Conservation (phyloP, 306 rosid species). For the Parietaria judaica region DNA sequence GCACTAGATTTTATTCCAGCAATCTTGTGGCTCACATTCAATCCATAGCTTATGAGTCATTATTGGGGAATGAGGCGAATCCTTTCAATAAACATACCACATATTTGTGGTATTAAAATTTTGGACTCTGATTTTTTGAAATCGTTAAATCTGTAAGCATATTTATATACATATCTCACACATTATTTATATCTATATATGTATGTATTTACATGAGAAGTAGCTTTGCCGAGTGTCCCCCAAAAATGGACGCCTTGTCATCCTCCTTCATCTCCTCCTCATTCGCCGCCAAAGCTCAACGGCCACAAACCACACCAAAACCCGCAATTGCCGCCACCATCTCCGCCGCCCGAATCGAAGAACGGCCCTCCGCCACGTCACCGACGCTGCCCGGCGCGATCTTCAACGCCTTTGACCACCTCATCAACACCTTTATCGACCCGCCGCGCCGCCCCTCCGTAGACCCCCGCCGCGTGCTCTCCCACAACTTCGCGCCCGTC, state of each 20-base stretch:
- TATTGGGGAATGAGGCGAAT: too few species aligned
- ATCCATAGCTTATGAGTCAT: too few species aligned
- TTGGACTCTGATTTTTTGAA: too few species aligned
- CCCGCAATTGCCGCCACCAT: constrained; percentile 24
- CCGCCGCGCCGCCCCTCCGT: constrained; percentile 57
- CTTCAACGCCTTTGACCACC: constrained; percentile 51
- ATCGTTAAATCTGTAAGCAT: too few species aligned
- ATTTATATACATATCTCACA: too few species aligned
- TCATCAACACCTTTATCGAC: constrained; percentile 73
- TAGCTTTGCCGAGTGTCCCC: too few species aligned
- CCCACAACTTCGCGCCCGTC: constrained; percentile 69
- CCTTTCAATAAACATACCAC: too few species aligned
- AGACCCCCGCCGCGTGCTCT: constrained; percentile 50
- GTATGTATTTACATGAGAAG: too few species aligned
- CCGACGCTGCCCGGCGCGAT: constrained; percentile 22
- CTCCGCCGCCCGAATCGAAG: constrained; percentile 35
- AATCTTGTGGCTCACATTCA: too few species aligned
- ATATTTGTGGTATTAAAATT: too few species aligned
- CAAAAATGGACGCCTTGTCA: constrained; percentile 23
- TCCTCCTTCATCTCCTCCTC: constrained; percentile 25
- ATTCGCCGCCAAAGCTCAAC: constrained; percentile 10
- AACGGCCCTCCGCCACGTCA: constrained; percentile 17
- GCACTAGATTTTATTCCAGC: too few species aligned
- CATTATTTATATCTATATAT: too few species aligned
- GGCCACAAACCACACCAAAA: background rate